A percentile compares a stretch with the other conserved stretches of the same genome.
phyloP scores from a whole-genome alignment of 2,329 filamentous ascomycete genomes.

The Ceratocystis huliohia region DNA sequence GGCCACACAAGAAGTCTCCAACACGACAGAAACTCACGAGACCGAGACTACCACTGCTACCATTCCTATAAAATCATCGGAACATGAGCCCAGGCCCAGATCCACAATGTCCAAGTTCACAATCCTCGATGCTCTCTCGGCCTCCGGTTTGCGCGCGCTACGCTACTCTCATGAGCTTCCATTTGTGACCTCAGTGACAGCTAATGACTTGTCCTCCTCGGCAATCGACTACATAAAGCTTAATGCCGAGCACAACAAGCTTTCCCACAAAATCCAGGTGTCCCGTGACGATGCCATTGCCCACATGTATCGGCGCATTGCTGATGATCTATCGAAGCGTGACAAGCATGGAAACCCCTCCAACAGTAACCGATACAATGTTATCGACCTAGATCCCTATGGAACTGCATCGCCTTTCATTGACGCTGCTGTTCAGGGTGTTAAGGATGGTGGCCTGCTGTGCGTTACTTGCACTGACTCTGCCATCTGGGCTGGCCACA shows the following conservation, averaged over 20 bases:
- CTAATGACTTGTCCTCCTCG: constrained; percentile 73
- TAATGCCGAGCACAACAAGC: constrained; percentile 73
- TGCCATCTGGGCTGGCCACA: constrained; percentile 84
- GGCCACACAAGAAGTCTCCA: not conserved
- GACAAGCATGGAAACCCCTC: constrained; percentile 31
- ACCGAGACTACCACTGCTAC: not conserved
- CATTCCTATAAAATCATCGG: not conserved
- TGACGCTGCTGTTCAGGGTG: constrained; percentile 75
- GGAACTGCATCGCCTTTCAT: constrained; percentile 87
- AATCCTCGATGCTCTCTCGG: constrained; percentile 91
- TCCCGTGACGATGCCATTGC: constrained; percentile 72
- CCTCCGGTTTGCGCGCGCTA: constrained; percentile 79
- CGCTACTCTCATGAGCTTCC: constrained; percentile 88
- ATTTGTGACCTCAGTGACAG: constrained; percentile 66
- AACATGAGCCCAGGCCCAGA: constrained; percentile 8
- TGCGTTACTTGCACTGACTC: constrained; percentile 96
- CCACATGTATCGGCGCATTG: constrained; percentile 73
- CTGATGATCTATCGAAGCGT: constrained; percentile 37
- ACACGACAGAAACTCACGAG: not conserved
- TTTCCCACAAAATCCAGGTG: constrained; percentile 57
- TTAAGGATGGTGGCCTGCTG: constrained; percentile 70
- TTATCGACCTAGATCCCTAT: constrained; percentile 93
- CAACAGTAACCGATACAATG: constrained; percentile 56
- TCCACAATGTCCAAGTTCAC: constrained; percentile 44
- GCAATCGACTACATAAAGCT: constrained; percentile 70